Evolutionary conservation across 805 yeast species (phyloP).

Genomic region (Teunomyces kruisii): DNA sequence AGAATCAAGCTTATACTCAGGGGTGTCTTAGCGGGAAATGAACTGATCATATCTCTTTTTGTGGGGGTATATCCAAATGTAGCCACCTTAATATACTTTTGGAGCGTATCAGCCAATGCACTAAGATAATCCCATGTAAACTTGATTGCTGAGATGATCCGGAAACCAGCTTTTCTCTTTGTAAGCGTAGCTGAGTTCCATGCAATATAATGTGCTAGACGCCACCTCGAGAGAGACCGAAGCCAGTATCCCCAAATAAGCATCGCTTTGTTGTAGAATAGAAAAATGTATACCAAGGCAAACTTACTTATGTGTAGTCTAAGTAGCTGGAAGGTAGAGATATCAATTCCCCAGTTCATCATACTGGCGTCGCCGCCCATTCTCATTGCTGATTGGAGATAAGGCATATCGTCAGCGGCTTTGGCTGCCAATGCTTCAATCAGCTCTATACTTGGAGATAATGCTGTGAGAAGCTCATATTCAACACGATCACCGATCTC

Average conservation of each 20-base stretch:
- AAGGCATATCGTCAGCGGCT: neutral
- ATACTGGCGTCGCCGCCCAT: neutral
- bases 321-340: neutral
- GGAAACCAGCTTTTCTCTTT: neutral
- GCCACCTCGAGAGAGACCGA: neutral
- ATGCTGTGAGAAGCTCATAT: neutral
- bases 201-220: neutral
- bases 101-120: neutral
- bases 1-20: slow-evolving; percentile 26
- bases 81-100: neutral
- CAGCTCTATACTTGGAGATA: neutral
- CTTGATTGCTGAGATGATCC: neutral
- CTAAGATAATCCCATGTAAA: neutral
- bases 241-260: neutral
- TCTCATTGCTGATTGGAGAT: neutral
- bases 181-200: neutral
- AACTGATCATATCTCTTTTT: neutral
- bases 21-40: neutral
- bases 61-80: neutral
- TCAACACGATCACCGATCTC: neutral
- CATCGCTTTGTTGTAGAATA: neutral
- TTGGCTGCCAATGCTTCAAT: neutral
- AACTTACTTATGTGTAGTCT: neutral
- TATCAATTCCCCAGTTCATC: neutral
- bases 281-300: neutral